Evolutionary conservation across 352 stramenopile genomes (phyloP).

Genomic region (Phytopythium kandeliae): DNA sequence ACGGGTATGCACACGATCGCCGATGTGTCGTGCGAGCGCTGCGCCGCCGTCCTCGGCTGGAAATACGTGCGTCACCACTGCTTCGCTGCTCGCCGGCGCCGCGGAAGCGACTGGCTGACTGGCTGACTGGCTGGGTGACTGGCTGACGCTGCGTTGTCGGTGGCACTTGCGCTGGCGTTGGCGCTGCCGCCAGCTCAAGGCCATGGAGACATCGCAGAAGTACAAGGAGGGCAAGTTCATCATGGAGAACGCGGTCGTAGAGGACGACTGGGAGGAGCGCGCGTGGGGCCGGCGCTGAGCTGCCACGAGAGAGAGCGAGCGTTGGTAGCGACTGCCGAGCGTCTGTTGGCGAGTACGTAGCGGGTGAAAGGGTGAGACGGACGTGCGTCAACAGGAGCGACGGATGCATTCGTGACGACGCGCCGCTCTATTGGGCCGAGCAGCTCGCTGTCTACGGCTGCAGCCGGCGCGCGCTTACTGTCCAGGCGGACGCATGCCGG

Average conservation of each 20-base stretch:
- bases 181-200: conserved; percentile 39
- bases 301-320: background rate
- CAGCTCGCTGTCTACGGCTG: no score
- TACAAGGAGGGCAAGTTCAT: conserved; percentile 87
- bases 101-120: no score
- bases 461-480: conserved; percentile 63
- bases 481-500: conserved; percentile 68
- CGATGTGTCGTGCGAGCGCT: conserved; percentile 59
- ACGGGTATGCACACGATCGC: conserved; percentile 78
- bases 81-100: no score
- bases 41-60: conserved; percentile 63
- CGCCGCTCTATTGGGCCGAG: background rate
- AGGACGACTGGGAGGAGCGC: conserved; percentile 56
- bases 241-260: conserved; percentile 68
- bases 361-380: no score
- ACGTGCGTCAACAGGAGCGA: background rate
- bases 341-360: no score
- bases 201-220: conserved; percentile 75
- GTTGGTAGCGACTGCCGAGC: no score
- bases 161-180: no score
- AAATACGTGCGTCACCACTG: no score
- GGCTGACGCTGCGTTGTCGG: no score
- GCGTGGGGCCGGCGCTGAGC: conserved; percentile 25
- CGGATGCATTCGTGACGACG: background rate
- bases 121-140: no score